Evolutionary conservation across 1,139 yeast genomes (phyloP).

Genomic region (Candida glucosophila): DNA sequence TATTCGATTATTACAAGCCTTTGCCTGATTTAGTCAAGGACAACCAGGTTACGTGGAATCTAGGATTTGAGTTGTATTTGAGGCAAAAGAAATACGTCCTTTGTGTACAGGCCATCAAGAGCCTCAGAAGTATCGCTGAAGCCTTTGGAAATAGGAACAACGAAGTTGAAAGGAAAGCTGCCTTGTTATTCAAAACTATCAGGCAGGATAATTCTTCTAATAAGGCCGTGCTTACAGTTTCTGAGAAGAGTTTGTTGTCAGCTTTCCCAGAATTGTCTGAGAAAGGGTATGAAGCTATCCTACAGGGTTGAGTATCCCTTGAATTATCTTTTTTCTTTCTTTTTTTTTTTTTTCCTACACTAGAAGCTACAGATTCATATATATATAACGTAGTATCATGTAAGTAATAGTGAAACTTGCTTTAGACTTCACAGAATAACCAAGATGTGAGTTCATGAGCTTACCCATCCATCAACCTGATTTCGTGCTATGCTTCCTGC

Average conservation of each 20-base stretch:
- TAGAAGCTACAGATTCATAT: too few relatives aligned
- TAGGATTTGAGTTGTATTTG: slow-evolving; percentile 30
- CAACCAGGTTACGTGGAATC: slow-evolving; percentile 26
- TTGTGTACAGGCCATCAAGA: slow-evolving; percentile 36
- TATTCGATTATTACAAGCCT: slow-evolving; percentile 22
- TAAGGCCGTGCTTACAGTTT: slow-evolving; percentile 38
- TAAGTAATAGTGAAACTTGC: not conserved
- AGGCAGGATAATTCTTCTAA: slow-evolving; percentile 21
- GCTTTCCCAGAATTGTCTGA: slow-evolving; percentile 23
- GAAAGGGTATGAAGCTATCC: not conserved
- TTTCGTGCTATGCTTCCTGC: slow-evolving; percentile 48
- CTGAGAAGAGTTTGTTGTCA: slow-evolving; percentile 30
- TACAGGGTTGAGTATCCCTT: too few relatives aligned
- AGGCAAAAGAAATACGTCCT: slow-evolving; percentile 37
- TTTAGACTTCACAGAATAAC: not conserved
- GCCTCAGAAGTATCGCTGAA: slow-evolving; percentile 23
- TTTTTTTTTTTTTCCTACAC: too few relatives aligned
- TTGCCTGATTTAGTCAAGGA: slow-evolving; percentile 28
- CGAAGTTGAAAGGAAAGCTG: slow-evolving; percentile 18
- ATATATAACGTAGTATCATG: not conserved
- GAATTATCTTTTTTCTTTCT: too few relatives aligned
- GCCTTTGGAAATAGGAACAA: slow-evolving; percentile 11
- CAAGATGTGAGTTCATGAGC: slow-evolving; percentile 13
- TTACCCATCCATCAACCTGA: slow-evolving; percentile 56
- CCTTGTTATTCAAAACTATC: slow-evolving; percentile 16